Evolutionary conservation across 140 eudicot species (phyloP).

Genomic region (Bidens hawaiensis): DNA sequence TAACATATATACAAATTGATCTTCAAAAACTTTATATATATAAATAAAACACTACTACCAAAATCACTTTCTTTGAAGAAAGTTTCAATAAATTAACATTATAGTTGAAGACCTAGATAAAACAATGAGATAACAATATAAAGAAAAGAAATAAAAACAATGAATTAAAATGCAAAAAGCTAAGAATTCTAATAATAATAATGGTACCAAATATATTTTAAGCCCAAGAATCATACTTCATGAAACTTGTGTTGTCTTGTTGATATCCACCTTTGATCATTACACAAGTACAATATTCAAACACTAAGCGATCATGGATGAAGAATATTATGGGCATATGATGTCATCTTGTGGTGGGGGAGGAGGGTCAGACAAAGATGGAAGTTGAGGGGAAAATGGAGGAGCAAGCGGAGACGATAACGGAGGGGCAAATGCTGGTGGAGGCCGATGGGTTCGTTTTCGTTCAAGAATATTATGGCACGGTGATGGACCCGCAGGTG

Average conservation of each 20-base stretch:
- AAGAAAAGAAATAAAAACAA: slow-evolving; percentile 6
- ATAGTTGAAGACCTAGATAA: neutral
- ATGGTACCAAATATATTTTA: neutral
- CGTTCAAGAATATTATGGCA: slow-evolving; percentile 51
- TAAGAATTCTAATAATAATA: neutral
- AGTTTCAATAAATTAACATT: too few species aligned
- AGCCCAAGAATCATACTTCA: neutral
- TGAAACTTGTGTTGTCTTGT: neutral
- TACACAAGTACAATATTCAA: neutral
- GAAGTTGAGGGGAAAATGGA: neutral
- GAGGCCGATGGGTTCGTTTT: slow-evolving; percentile 23
- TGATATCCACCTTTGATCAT: neutral
- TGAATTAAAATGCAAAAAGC: slow-evolving; percentile 7
- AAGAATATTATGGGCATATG: slow-evolving; percentile 23
- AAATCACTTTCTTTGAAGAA: too few species aligned
- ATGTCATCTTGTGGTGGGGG: slow-evolving; percentile 30
- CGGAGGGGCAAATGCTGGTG: neutral
- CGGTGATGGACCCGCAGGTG: slow-evolving; percentile 60
- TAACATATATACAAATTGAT: too few species aligned
- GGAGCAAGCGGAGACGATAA: slow-evolving; percentile 10
- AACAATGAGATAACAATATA: slow-evolving; percentile 4
- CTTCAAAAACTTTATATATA: too few species aligned
- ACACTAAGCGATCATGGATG: neutral
- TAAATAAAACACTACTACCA: neutral
- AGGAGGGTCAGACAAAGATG: slow-evolving; percentile 21